Evolutionary conservation across 2,329 filamentous ascomycete genomes (phyloP), one percentile per base, ranked within the genome.

Genomic region (Tolypocladium pustulatum): DNA sequence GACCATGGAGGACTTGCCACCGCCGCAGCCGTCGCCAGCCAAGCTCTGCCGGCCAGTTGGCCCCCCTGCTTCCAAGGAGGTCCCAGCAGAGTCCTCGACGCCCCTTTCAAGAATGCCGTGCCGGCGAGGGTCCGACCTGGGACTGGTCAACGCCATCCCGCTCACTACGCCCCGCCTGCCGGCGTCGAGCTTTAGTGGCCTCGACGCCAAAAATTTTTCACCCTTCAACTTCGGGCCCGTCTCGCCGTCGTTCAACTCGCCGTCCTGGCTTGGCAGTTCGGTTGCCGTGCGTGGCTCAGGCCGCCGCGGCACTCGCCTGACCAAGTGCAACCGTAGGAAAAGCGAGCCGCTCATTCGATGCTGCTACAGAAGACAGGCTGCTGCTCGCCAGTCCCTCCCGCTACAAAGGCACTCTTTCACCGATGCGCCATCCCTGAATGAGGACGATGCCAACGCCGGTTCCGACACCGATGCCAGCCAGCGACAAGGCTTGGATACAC

Each of bases 261-360:
- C 64, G 34, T 65, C 68, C 27, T 71, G 69, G 68, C 61, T 72
- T 41, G 65, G 66, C 30, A 37, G 49, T 13, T 62, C 64, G 13
- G 55, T 59, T 25, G 58, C 65, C n/a, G 57, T 59, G 1, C 63
- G 58, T 1, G 63, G 66, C 41, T 61, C 65, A 30, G 61, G 62
- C 25, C 63, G 66, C n/a, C 65, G 65, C 17, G 65, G 65, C 27
- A 60, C 61, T 57, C 63, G 62, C 32, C 56, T 64, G 27, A 68
- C 64, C 40, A 59, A 63, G 25, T 59, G 60, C 12, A 64, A 64
- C 15, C 70, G 71, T n/a, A 64, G 72, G 38, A 69, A 65, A 37
- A 74, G 72, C 52, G 72, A 74, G 59, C 72, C 72, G 30, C 63
- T 73, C 27, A 54, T 70, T n/a, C 68, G 67, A 38, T 66, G 63